Evolutionary conservation across 2,329 filamentous ascomycete species (phyloP), one percentile per base, ranked within the genome.

Genomic region (Cytospora schulzeri): DNA sequence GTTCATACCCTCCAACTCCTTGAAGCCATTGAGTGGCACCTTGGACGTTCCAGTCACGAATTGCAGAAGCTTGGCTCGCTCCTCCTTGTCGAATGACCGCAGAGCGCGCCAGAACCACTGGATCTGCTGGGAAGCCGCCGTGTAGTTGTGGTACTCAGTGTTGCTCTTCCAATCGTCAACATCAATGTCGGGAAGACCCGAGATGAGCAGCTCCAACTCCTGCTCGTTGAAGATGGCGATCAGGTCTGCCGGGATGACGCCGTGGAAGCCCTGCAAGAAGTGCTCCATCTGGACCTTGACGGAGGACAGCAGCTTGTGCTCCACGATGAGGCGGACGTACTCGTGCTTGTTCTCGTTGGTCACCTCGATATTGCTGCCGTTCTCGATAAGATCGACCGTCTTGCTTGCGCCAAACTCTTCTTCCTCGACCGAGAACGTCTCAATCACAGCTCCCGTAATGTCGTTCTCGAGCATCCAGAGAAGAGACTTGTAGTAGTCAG

Each of bases 91-190:
- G 74, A 97, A 99, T 5, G 93, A 97, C 71, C 95, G 89, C 52
- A 99, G 88, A 29, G 95, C 95, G 73, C 96, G 90, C 95, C 95
- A 99, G 87, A 99, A 99, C 95, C 95, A 99, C 76, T 98, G 93
- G 66, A 99, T 97, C 76, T 99, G 96, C 53, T 92, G 91, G 3
- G 95, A 97, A 0, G 93, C 94, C 35, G 92, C 90, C 5, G 88
- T 92, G 80, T 99, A 99, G 77, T 98, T 98, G 78, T 98, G 94
- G 72, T 99, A 98, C 75, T 99, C 96, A 2, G 94, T 96, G 78
- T 97, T 97, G 79, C 91, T 93, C 85, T 97, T 97, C 95, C 95
- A 99, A 79, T 99, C 95, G 73, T 99, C 95, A 50, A 98, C 88
- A 71, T 99, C 94, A 70, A 99, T 97, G 73, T 99, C 95, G 1